Evolutionary conservation across 2,329 filamentous ascomycete genomes (phyloP), one percentile per base, ranked within the genome.

Genomic region (Fusarium incarnatum): DNA sequence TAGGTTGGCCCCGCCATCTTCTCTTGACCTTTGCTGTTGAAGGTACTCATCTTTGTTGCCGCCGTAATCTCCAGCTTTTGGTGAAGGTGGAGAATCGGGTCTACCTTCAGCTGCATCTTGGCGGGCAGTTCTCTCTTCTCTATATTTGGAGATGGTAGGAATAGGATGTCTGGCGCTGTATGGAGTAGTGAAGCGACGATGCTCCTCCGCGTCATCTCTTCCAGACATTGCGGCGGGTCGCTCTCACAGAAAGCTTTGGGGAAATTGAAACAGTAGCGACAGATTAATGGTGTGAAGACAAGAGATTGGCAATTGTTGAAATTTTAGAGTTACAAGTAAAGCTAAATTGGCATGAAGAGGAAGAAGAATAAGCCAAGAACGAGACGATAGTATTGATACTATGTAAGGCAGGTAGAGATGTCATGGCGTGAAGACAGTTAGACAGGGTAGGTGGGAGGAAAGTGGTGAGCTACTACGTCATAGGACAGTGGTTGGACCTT

Each of bases 111-210:
- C 75, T 49, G 83, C 77, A 53, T 80, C 76, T 54, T 81, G 80
- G n/a, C 85, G 77, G 46, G 83, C 81, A 32, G 77, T 82, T 45
- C 80, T 80, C 52, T 85, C 83, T 62, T 86, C 80, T 25, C 81
- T 78, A 61, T 86, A 87, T 48, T 79, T 82, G 44, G 83, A 81
- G 46, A 87, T 79, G 28, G 84, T 87, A 10, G 85, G 85, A 30
- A 85, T 80, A 6, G 82, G 83, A 64, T 82, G 79, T 13, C 76
- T 77, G 37, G 79, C 80, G 53, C 79, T 82, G 68, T 84, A 84
- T 4, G 82, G 82, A 45, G 78, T 76, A 32, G 78, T 76, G 58
- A 81, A 81, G 58, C 80, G 78, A 46, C 78, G 77, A 25, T 73
- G 73, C 23, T 83, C 79, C 22, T 83, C 79, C 23, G 77, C 72